phyloP scores from a whole-genome alignment of 352 stramenopile species.

The Globisporangium spiculum region DNA sequence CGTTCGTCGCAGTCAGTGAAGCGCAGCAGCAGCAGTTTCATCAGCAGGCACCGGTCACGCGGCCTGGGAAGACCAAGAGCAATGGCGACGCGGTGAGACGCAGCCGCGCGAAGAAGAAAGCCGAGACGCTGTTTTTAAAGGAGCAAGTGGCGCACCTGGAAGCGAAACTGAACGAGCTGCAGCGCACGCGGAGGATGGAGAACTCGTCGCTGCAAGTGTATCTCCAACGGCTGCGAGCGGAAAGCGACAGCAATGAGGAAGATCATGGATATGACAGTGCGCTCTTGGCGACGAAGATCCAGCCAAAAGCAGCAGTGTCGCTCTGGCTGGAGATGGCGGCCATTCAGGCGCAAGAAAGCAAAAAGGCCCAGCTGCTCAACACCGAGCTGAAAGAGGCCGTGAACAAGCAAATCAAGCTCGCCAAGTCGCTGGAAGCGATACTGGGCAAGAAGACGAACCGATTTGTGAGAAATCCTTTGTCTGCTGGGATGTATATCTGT shows the following conservation, averaged over 20 bases:
- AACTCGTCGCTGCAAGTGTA: slow-evolving; percentile 4
- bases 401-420: no score
- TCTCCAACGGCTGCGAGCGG: background rate
- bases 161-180: background rate
- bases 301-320: no score
- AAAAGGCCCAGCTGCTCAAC: no score
- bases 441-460: slow-evolving; percentile 21
- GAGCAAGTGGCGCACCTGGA: slow-evolving; percentile 9
- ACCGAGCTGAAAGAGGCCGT: no score
- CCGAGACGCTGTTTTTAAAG: background rate
- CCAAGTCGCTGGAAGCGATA: no score
- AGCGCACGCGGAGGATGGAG: background rate
- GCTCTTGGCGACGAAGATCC: background rate
- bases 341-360: no score
- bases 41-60: background rate
- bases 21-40: background rate
- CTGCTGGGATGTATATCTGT: background rate
- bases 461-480: slow-evolving; percentile 6
- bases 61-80: background rate
- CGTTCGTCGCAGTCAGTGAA: no score
- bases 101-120: slow-evolving; percentile 10
- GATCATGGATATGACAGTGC: no score
- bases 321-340: no score
- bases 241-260: background rate
- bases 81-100: background rate